Base-by-base conservation (phyloP, 345 rosid genomes). In the Firmiana major region DNA sequence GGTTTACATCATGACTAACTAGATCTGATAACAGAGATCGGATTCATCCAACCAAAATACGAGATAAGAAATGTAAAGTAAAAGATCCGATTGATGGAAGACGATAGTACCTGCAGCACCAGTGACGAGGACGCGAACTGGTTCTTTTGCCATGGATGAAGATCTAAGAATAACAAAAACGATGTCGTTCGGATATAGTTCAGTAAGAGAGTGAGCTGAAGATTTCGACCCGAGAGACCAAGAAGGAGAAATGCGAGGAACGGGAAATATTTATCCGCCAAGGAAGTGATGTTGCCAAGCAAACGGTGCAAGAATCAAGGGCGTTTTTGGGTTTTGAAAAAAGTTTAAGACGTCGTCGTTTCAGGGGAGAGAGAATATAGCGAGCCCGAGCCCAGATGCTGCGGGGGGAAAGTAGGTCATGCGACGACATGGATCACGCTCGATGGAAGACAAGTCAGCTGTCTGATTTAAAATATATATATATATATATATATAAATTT, bases 101-200 rank as follows among this genome's bases (percentile, higher is more conserved):
- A 7, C 1, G 34, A 71, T 69, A 10, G 49, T 87, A 96, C 99
- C 99, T 85, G 99, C 99, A 79, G 99, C 99, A 4, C 98, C 99
- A 58, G 98, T 96, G 67, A 96, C 98, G 79, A 96, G 99, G 63
- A 96, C 97, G 83, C 98, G 98, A 75, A 86, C 94, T 36, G 97
- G 97, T 71, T 92, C 95, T 80, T 89, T 92, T 42, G 93, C 98
- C 99, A 96, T 93, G 79, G 86, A 71, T 75, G 79, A 31, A 69
- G 83, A 81, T 72, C 66, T 49, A 60, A 19, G 77, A 68, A 28
- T 2, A 31, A 43, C 36, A 7, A 19, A 74, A 46, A 12, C 9
- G 16, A 65, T 42, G 53, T 17, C 73, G 22, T 31, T 12, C 4
- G 58, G 59, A n/a, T 46, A 6, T 73, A 4, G 40, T 13, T 21